A percentile compares a stretch with the other conserved stretches of the same genome.
Evolutionary conservation across 192 early-diverging fungal genomes (phyloP).

Genomic region (Rhizoclosmatium sp.): DNA sequence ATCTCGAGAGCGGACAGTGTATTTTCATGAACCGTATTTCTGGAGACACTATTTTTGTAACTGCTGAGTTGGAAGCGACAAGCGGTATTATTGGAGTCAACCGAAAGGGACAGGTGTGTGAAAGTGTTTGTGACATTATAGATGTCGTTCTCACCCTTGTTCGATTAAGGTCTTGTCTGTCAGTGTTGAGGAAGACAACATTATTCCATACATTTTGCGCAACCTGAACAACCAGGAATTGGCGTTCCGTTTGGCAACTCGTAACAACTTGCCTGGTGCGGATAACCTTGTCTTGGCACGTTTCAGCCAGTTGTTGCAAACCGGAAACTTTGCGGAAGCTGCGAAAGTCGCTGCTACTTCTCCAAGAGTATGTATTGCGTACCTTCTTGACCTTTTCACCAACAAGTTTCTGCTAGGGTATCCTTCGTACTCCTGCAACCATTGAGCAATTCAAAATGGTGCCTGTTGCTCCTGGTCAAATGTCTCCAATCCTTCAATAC

Average conservation of each 20-base stretch:
- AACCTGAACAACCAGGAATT: constrained; percentile 86
- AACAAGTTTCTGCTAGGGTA: constrained; percentile 63
- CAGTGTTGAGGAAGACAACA: constrained; percentile 85
- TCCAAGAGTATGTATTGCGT: constrained; percentile 67
- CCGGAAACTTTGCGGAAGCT: constrained; percentile 84
- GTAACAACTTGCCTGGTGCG: constrained; percentile 90
- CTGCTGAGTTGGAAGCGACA: constrained; percentile 84
- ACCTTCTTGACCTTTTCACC: neutral
- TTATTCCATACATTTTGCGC: constrained; percentile 90
- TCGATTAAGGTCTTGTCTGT: constrained; percentile 86
- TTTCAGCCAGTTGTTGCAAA: constrained; percentile 85
- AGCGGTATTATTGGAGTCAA: constrained; percentile 95
- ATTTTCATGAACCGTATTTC: constrained; percentile 98
- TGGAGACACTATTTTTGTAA: constrained; percentile 98
- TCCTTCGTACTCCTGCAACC: constrained; percentile 91
- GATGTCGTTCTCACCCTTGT: neutral
- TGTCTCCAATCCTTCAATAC: constrained; percentile 96
- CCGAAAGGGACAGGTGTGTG: constrained; percentile 85
- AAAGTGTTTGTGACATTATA: neutral
- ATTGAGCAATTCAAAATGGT: constrained; percentile 94
- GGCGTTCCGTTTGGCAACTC: constrained; percentile 88
- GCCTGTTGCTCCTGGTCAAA: constrained; percentile 75
- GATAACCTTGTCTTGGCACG: constrained; percentile 90
- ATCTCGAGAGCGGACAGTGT: constrained; percentile 92
- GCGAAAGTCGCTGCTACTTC: constrained; percentile 96